phyloP scores from a whole-genome alignment of 352 stramenopile genomes.

The Pythium grandisporangium region DNA sequence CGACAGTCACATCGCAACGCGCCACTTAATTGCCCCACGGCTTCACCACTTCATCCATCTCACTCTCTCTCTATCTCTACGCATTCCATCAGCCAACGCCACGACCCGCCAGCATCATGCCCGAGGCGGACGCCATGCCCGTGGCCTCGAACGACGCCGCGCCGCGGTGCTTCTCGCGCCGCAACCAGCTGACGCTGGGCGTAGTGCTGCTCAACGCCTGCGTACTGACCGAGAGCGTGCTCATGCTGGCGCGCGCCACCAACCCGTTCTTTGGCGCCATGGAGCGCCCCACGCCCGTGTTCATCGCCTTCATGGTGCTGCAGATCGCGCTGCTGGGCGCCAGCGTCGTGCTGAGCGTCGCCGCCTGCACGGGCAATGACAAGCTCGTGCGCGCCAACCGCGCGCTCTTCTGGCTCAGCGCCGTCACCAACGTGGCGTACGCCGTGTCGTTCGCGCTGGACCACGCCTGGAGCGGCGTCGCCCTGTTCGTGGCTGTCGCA shows the following conservation, averaged over 20 bases:
- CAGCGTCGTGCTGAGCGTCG: constrained; percentile 13
- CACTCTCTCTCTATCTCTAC: too few relatives aligned
- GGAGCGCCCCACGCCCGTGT: constrained; percentile 13
- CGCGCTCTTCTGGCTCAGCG: constrained; percentile 11
- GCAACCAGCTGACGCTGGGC: constrained; percentile 17
- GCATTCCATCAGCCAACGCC: too few relatives aligned
- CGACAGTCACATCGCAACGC: too few relatives aligned
- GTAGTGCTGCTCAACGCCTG: constrained; percentile 21
- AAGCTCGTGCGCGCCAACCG: constrained; percentile 16
- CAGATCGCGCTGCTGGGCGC: constrained; percentile 19
- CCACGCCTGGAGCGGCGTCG: constrained; percentile 3
- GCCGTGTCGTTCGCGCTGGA: constrained; percentile 11
- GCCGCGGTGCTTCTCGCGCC: too few relatives aligned
- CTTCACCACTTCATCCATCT: too few relatives aligned
- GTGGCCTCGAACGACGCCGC: too few relatives aligned
- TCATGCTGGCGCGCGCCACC: constrained; percentile 17
- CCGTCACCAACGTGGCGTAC: constrained; percentile 19
- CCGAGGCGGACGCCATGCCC: too few relatives aligned
- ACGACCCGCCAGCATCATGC: too few relatives aligned
- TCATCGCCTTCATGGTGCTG: constrained; percentile 25
- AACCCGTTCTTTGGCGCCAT: constrained; percentile 26
- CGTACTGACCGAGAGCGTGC: constrained; percentile 17
- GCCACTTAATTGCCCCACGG: too few relatives aligned
- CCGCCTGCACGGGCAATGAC: constrained; percentile 16
- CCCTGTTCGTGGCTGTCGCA: constrained; percentile 8